Evolutionary conservation across 805 yeast species (phyloP).

Genomic region (Lipomyces sp.): DNA sequence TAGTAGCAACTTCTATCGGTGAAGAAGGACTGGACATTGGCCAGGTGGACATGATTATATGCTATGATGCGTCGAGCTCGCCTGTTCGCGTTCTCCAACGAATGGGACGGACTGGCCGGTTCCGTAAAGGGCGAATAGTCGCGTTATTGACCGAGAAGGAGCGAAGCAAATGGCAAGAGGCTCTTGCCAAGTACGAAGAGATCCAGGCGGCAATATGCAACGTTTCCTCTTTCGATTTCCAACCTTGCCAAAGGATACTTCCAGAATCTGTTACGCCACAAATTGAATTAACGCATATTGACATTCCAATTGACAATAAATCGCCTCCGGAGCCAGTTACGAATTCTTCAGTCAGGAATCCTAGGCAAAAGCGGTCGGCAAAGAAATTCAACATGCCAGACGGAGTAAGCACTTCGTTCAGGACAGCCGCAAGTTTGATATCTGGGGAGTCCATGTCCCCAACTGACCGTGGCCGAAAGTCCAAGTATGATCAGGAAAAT

Average conservation of each 20-base stretch:
- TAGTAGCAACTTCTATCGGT: slow-evolving; percentile 96
- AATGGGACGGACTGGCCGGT: slow-evolving; percentile 98
- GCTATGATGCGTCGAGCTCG: slow-evolving; percentile 90
- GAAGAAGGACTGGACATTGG: slow-evolving; percentile 99
- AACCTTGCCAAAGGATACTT: slow-evolving; percentile 60
- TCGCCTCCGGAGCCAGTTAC: slow-evolving; percentile 38
- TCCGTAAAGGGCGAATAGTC: slow-evolving; percentile 82
- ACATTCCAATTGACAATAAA: slow-evolving; percentile 71
- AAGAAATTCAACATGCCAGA: slow-evolving; percentile 38
- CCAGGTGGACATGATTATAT: slow-evolving; percentile 90
- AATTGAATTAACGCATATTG: slow-evolving; percentile 61
- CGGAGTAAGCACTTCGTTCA: slow-evolving; percentile 33
- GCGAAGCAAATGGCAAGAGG: slow-evolving; percentile 74
- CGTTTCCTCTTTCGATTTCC: slow-evolving; percentile 53
- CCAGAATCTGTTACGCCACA: slow-evolving; percentile 63
- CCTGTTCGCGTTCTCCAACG: slow-evolving; percentile 93
- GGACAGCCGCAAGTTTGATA: slow-evolving; percentile 23
- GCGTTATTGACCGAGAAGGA: slow-evolving; percentile 79
- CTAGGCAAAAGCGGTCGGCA: slow-evolving; percentile 11
- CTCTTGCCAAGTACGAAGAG: slow-evolving; percentile 80
- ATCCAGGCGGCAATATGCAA: slow-evolving; percentile 60
- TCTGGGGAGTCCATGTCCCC: background rate
- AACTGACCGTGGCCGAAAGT: slow-evolving; percentile 16
- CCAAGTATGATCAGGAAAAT: slow-evolving; percentile 10
- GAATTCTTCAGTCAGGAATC: slow-evolving; percentile 9